Evolutionary conservation across 768 basidiomycete genomes (phyloP).

Genomic region (Naganishia vaughanmartiniae): DNA sequence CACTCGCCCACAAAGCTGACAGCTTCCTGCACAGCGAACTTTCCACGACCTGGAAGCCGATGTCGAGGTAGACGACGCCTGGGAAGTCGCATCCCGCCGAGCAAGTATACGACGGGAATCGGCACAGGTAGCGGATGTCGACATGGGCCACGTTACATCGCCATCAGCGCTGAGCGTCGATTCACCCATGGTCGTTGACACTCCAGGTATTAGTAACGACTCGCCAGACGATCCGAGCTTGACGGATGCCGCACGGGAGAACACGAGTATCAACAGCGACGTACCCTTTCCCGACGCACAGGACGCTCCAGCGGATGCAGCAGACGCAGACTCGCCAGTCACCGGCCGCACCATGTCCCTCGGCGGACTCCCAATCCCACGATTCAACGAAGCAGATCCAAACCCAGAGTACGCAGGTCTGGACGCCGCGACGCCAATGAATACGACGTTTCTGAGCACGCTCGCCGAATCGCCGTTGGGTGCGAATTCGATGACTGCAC

Average conservation of each 20-base stretch:
- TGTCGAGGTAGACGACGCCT: constrained; percentile 68
- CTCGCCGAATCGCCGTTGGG: constrained; percentile 41
- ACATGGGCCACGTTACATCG: background rate
- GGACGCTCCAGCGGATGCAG: background rate
- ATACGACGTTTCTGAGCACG: constrained; percentile 52
- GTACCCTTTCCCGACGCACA: background rate
- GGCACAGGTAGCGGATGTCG: constrained; percentile 13
- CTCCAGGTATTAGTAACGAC: background rate
- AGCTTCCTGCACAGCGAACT: constrained; percentile 58
- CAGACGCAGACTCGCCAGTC: constrained; percentile 6
- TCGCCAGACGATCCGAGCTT: background rate
- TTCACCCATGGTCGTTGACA: background rate
- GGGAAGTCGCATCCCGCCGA: constrained; percentile 47
- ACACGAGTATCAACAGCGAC: background rate
- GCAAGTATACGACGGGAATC: constrained; percentile 22
- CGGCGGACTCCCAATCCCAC: constrained; percentile 26
- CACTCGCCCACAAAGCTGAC: background rate
- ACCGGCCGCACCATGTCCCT: constrained; percentile 20
- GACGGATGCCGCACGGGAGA: background rate
- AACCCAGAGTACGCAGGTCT: constrained; percentile 30
- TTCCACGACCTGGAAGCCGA: constrained; percentile 95
- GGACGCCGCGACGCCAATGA: constrained; percentile 51
- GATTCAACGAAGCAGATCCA: constrained; percentile 26
- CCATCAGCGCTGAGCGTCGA: background rate
- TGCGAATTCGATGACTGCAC: background rate